phyloP scores from a whole-genome alignment of 2,329 filamentous ascomycete species.

The Daldinia sp. region DNA sequence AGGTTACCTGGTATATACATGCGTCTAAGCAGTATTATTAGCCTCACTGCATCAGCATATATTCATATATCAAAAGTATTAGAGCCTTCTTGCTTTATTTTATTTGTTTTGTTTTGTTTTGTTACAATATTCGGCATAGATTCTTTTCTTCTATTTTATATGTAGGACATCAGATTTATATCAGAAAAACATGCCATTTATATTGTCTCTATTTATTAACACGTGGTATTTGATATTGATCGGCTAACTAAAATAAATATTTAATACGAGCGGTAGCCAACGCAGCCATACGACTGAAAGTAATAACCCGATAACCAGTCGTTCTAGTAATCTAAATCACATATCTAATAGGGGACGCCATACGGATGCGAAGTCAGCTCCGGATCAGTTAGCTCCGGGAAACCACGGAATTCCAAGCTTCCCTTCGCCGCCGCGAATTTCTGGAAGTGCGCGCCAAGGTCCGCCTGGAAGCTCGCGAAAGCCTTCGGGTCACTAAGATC shows the following conservation, averaged over 20 bases:
- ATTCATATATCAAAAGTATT: no score
- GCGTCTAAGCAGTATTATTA: background rate
- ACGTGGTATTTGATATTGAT: background rate
- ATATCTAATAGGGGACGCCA: constrained; percentile 26
- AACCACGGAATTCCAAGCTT: constrained; percentile 42
- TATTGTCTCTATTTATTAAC: background rate
- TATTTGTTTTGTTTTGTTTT: no score
- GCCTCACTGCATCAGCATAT: no score
- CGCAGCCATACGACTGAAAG: background rate
- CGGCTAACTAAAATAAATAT: background rate
- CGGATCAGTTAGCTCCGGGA: constrained; percentile 36
- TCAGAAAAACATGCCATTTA: background rate
- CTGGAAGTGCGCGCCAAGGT: constrained; percentile 38
- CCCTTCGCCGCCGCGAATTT: constrained; percentile 38
- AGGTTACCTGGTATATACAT: no score
- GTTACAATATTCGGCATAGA: background rate
- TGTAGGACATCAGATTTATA: no score
- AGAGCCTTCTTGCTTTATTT: no score
- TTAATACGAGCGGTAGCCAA: background rate
- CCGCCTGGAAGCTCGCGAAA: constrained; percentile 35
- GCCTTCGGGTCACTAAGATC: constrained; percentile 37
- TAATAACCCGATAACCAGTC: background rate
- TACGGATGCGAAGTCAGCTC: constrained; percentile 19
- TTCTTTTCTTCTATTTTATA: background rate
- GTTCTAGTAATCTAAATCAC: background rate